Base-by-base conservation (phyloP, 441 rosid genomes). In the Pelargonium fulgidum region DNA sequence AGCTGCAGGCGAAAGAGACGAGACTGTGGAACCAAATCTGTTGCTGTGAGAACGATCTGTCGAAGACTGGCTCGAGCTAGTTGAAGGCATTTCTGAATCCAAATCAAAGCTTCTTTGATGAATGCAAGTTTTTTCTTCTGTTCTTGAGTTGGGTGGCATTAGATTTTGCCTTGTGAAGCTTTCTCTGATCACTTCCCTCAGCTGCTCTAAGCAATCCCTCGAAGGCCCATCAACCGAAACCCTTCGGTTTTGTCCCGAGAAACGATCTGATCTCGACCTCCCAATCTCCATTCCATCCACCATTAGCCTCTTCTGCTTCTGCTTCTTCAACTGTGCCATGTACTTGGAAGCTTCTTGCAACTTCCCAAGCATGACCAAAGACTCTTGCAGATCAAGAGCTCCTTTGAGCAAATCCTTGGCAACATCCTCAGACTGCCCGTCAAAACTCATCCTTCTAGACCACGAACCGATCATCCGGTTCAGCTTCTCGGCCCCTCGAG, bases 341-440 rank as follows among this genome's bases (percentile, higher is more conserved):
- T 74, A 79, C 50, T 85, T 76, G 1, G 89, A 85, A 62, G 87
- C 87, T 70, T 84, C 96, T 80, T 89, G 99, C 79, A 93, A 71
- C 77, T 84, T 88, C 42, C 84, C 89, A 26, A 91, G 84, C 97
- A 88, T 81, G 72, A 73, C 78, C 79, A 91, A 67, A 50, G 97
- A 93, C 78, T 91, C 96, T 73, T 91, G 95, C 75, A 91, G 83
- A 75, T 89, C 93, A 69, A 89, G 87, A 47, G 97, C 93, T 67
- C 96, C 99, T 81, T 86, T 81, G 75, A 88, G 68, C 85, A 91
- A 72, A 70, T 85, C 92, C 70, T 83, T 86, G 0, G 96, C 93
- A n/a, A 87, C 76, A 71, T 85, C 91, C 72, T 81, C 86, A 36
- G 88, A 80, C 64, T 67, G 82, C 9, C 78, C 77, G 13, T 85